These are phyloP conservation scores for Moelleriella libera DNA, from an alignment of 2,329 filamentous ascomycete genomes.

Conservation along the genomic window DNA sequence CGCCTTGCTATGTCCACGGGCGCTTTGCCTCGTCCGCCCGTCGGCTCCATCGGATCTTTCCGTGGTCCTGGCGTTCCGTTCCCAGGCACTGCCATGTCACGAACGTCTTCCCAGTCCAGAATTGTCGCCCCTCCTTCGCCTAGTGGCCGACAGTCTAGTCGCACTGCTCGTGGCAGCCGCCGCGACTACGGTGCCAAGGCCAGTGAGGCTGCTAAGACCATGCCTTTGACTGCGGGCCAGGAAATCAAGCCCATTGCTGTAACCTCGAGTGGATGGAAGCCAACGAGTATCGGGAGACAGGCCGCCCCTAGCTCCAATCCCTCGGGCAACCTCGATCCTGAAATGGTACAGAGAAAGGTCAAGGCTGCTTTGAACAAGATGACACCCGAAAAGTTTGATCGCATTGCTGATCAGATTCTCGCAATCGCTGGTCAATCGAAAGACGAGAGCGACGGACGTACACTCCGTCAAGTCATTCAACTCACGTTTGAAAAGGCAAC, in stretches of 20 bases:
- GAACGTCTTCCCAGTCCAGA: constrained; percentile 45
- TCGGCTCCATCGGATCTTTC: constrained; percentile 27
- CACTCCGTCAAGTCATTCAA: constrained; percentile 93
- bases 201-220: constrained; percentile 63
- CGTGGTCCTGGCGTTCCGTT: constrained; percentile 38
- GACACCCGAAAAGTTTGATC: constrained; percentile 98
- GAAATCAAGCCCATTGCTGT: constrained; percentile 68
- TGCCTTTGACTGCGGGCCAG: constrained; percentile 78
- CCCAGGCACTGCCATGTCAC: constrained; percentile 49
- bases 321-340: constrained; percentile 58
- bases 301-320: constrained; percentile 19
- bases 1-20: constrained; percentile 55
- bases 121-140: constrained; percentile 57
- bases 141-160: constrained; percentile 43
- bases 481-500: constrained; percentile 98
- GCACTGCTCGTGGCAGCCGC: constrained; percentile 50
- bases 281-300: constrained; percentile 48
- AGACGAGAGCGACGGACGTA: constrained; percentile 86
- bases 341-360: constrained; percentile 95
- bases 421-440: constrained; percentile 89
- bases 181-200: constrained; percentile 46
- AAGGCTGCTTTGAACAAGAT: constrained; percentile 99
- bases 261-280: constrained; percentile 78
- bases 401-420: constrained; percentile 85
- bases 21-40: constrained; percentile 28